Conservation (phyloP, 305 asterid genomes). For the Plantago lanceolata region DNA sequence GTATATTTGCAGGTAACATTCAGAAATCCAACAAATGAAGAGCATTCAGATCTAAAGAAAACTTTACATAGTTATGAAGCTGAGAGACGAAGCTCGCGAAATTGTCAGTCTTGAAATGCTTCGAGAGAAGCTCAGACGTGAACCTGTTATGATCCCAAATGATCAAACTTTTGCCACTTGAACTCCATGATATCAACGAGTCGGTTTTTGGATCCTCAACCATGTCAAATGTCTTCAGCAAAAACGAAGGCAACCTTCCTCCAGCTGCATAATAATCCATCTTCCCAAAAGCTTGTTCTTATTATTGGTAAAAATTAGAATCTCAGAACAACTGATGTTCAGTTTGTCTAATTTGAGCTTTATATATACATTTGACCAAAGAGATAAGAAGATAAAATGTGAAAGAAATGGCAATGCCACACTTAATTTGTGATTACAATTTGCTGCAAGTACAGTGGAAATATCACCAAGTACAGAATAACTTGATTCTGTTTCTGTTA, state of each 20-base stretch:
- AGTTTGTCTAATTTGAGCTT: neutral
- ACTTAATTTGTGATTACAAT: conserved; percentile 19
- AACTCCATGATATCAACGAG: conserved; percentile 30
- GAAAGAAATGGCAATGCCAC: conserved; percentile 5
- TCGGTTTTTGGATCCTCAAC: conserved; percentile 27
- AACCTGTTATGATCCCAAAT: conserved; percentile 30
- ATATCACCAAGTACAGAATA: conserved; percentile 4
- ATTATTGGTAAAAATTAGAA: no score
- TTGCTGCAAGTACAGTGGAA: neutral
- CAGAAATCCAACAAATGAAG: neutral
- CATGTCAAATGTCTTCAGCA: conserved; percentile 20
- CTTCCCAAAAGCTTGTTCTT: neutral
- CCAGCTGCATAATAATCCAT: conserved; percentile 1
- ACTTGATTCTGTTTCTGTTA: neutral
- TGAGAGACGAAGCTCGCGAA: conserved; percentile 32
- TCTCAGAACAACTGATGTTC: neutral
- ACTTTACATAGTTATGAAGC: conserved; percentile 30
- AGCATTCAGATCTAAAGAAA: neutral
- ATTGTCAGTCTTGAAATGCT: conserved; percentile 21
- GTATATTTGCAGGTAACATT: no score
- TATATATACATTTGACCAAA: neutral
- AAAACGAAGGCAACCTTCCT: conserved; percentile 22
- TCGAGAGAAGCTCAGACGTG: conserved; percentile 25
- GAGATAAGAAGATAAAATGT: neutral
- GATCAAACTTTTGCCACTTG: conserved; percentile 23